Evolutionary conservation across 2,329 filamentous ascomycete species (phyloP).

Genomic region (Lachnellula occidentalis): DNA sequence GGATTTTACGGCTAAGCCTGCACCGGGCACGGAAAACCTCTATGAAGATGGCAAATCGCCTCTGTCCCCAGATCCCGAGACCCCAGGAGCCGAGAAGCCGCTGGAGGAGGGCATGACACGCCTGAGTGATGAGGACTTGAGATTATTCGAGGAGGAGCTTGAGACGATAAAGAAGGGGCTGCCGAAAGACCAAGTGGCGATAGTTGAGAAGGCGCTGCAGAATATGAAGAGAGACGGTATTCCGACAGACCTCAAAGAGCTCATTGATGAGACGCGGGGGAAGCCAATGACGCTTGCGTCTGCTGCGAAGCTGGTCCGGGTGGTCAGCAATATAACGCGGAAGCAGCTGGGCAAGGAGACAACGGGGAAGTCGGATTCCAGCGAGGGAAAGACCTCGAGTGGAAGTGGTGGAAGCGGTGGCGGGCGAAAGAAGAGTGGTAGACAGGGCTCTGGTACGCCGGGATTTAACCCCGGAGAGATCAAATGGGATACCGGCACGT

Average conservation of each 20-base stretch:
- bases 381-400: constrained; percentile 21
- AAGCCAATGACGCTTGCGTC: constrained; percentile 23
- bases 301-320: constrained; percentile 32
- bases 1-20: constrained; percentile 23
- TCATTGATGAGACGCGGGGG: constrained; percentile 27
- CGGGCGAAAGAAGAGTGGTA: constrained; percentile 25
- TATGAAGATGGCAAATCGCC: constrained; percentile 36
- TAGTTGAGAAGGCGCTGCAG: constrained; percentile 55
- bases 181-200: constrained; percentile 55
- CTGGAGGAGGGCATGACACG: constrained; percentile 27
- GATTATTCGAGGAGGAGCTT: constrained; percentile 53
- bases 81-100: constrained; percentile 28
- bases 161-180: constrained; percentile 50
- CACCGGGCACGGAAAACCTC: constrained; percentile 40
- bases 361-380: constrained; percentile 21
- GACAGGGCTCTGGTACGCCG: constrained; percentile 30
- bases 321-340: constrained; percentile 28
- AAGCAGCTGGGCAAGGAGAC: constrained; percentile 28
- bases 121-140: constrained; percentile 50
- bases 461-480: constrained; percentile 21
- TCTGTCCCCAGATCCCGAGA: constrained; percentile 31
- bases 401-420: constrained; percentile 8
- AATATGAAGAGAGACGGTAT: constrained; percentile 64
- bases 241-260: constrained; percentile 49
- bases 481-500: constrained; percentile 27